phyloP scores from a whole-genome alignment of 495 filamentous ascomycete genomes.

The Lasiosphaeris hirsuta region DNA sequence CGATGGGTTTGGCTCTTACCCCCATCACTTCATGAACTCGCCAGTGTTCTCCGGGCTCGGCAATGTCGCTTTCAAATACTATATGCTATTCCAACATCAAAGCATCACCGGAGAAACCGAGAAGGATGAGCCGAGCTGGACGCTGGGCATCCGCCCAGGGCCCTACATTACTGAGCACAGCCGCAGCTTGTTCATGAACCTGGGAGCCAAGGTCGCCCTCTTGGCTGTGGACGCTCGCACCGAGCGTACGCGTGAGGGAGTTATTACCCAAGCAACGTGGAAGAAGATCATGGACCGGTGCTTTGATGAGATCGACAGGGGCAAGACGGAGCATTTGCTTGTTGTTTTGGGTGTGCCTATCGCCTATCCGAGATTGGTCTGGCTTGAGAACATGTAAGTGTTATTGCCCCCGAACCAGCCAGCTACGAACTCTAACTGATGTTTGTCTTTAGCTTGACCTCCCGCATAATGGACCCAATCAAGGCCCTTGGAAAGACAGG shows the following conservation, averaged over 20 bases:
- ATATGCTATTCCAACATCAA: slow-evolving; percentile 97
- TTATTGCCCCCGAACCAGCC: not conserved
- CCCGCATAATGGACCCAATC: slow-evolving; percentile 74
- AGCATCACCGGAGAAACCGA: slow-evolving; percentile 75
- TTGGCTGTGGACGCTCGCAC: slow-evolving; percentile 89
- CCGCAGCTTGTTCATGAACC: slow-evolving; percentile 78
- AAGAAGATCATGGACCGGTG: slow-evolving; percentile 81
- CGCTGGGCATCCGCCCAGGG: slow-evolving; percentile 72
- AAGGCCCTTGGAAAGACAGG: slow-evolving; percentile 84
- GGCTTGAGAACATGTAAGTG: slow-evolving; percentile 64
- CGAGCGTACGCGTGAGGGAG: slow-evolving; percentile 75
- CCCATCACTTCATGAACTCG: slow-evolving; percentile 87
- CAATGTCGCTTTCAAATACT: slow-evolving; percentile 93
- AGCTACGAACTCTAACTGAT: slow-evolving; percentile 10
- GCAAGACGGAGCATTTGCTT: slow-evolving; percentile 83
- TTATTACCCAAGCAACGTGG: slow-evolving; percentile 78
- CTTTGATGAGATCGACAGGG: slow-evolving; percentile 72
- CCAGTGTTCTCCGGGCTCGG: slow-evolving; percentile 87
- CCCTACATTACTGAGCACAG: slow-evolving; percentile 88
- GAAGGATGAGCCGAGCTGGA: slow-evolving; percentile 84
- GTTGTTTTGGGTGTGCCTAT: slow-evolving; percentile 83
- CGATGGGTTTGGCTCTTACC: slow-evolving; percentile 92
- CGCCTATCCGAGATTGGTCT: slow-evolving; percentile 87
- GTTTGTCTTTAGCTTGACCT: slow-evolving; percentile 63
- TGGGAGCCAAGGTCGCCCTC: slow-evolving; percentile 76